Percentiles rank a stretch among this genome's conserved stretches.
These are phyloP conservation scores for Hypoxylon sp. DNA, from an alignment of 2,329 filamentous ascomycete genomes.

Conservation along the genomic window DNA sequence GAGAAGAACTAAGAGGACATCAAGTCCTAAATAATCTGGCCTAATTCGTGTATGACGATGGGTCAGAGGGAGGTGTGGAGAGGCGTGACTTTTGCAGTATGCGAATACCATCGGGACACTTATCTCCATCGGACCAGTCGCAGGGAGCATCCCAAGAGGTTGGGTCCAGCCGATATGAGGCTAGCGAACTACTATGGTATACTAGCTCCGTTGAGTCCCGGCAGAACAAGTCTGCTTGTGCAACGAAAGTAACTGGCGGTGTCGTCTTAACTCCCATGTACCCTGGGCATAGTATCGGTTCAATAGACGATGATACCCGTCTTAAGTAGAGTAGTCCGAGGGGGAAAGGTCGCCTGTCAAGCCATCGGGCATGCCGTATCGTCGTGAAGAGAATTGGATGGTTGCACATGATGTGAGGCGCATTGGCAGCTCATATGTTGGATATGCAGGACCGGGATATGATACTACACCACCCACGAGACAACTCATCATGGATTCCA, in stretches of 20 bases:
- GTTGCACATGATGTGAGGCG: conserved; percentile 42
- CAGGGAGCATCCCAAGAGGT: conserved; percentile 40
- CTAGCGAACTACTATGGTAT: conserved; percentile 33
- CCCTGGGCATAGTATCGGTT: conserved; percentile 7
- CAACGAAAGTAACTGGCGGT: conserved; percentile 22
- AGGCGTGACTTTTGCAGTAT: conserved; percentile 43
- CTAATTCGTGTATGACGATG: conserved; percentile 21
- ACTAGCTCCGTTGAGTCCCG: conserved; percentile 33
- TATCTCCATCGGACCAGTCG: conserved; percentile 35
- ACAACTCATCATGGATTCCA: conserved; percentile 44
- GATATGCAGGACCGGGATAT: conserved; percentile 44
- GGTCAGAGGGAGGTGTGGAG: conserved; percentile 26
- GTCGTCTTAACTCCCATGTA: conserved; percentile 15
- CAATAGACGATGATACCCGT: conserved; percentile 16
- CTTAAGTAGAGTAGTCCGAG: conserved; percentile 6
- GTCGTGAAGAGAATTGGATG: conserved; percentile 19
- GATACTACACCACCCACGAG: conserved; percentile 44
- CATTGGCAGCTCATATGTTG: conserved; percentile 34
- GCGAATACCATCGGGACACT: conserved; percentile 41
- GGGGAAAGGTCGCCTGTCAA: conserved; percentile 13
- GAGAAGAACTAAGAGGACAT: conserved; percentile 21
- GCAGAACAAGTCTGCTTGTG: conserved; percentile 25
- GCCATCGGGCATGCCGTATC: conserved; percentile 20
- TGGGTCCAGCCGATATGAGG: conserved; percentile 36
- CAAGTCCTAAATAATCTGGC: conserved; percentile 12